Evolutionary conservation across 1,284 basidiomycete species (phyloP).

Genomic region (Ceratobasidium sp.): DNA sequence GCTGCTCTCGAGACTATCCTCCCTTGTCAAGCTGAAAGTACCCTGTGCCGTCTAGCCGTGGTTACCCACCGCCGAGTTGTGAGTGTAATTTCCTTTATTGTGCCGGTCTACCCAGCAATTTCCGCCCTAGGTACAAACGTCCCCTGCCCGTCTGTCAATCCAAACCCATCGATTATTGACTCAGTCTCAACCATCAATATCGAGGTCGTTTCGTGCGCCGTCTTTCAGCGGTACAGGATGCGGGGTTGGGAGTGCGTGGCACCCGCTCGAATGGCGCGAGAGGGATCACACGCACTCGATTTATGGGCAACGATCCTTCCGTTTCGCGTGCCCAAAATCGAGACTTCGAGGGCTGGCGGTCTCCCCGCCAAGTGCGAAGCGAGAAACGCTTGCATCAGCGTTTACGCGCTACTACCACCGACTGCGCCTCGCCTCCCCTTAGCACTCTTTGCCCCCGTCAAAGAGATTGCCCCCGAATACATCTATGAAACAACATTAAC

Average conservation of each 20-base stretch:
- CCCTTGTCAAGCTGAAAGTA: not conserved
- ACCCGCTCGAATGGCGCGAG: not conserved
- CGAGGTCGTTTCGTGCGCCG: not conserved
- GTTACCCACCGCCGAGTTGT: not conserved
- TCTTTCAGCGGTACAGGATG: not conserved
- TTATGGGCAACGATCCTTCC: not conserved
- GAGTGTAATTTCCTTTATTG: not conserved
- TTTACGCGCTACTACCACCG: not conserved
- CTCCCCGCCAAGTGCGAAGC: not conserved
- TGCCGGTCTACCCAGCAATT: not conserved
- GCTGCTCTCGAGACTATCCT: not conserved
- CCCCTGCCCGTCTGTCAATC: too few species aligned
- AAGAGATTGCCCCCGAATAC: conserved; percentile 90
- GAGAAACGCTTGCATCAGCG: not conserved
- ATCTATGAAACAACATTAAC: conserved; percentile 76
- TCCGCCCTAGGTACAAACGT: not conserved
- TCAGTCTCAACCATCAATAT: not conserved
- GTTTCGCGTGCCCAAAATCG: not conserved
- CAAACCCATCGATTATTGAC: not conserved
- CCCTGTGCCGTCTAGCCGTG: not conserved
- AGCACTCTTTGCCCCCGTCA: conserved; percentile 90
- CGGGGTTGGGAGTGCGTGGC: not conserved
- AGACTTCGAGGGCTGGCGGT: conserved; percentile 4
- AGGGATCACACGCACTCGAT: not conserved
- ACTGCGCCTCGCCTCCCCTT: conserved; percentile 84